Percentiles rank a stretch among this genome's conserved stretches.
Evolutionary conservation across 306 rosid species (phyloP).

Genomic region (Castanea mollissima): DNA sequence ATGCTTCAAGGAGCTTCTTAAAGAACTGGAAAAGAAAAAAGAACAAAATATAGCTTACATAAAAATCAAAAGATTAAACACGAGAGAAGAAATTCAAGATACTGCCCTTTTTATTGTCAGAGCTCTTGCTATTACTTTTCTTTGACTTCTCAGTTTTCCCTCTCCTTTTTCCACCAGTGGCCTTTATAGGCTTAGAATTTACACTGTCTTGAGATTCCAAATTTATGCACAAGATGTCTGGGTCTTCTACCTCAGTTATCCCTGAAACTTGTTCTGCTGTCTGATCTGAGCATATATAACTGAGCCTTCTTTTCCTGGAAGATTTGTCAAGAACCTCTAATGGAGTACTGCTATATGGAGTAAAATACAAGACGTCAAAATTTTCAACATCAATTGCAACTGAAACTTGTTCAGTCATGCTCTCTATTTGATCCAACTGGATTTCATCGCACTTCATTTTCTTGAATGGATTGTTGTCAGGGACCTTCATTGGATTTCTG

Average conservation of each 20-base stretch:
- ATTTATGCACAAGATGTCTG: slow-evolving; percentile 31
- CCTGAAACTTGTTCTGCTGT: slow-evolving; percentile 46
- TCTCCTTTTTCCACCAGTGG: slow-evolving; percentile 33
- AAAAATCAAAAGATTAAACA: slow-evolving; percentile 36
- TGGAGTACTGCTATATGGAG: slow-evolving; percentile 24
- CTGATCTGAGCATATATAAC: slow-evolving; percentile 27
- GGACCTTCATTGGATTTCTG: slow-evolving; percentile 42
- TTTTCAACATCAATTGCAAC: slow-evolving; percentile 30
- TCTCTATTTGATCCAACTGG: slow-evolving; percentile 21
- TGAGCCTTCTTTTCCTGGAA: slow-evolving; percentile 53
- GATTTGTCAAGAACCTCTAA: slow-evolving; percentile 23
- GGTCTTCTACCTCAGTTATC: slow-evolving; percentile 47
- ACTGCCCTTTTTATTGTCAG: slow-evolving; percentile 33
- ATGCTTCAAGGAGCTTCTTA: neutral
- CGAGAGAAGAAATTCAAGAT: slow-evolving; percentile 81
- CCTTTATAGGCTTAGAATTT: slow-evolving; percentile 38
- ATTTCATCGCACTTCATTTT: slow-evolving; percentile 42
- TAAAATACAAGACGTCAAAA: slow-evolving; percentile 21
- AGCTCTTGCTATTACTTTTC: slow-evolving; percentile 42
- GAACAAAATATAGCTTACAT: neutral
- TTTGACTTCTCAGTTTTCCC: slow-evolving; percentile 44
- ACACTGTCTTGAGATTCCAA: slow-evolving; percentile 71
- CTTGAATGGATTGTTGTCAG: slow-evolving; percentile 81
- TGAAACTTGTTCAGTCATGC: slow-evolving; percentile 29
- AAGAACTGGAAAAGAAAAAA: neutral